Base-by-base conservation (phyloP, 305 asterid species). In the Fraxinus platypoda region DNA sequence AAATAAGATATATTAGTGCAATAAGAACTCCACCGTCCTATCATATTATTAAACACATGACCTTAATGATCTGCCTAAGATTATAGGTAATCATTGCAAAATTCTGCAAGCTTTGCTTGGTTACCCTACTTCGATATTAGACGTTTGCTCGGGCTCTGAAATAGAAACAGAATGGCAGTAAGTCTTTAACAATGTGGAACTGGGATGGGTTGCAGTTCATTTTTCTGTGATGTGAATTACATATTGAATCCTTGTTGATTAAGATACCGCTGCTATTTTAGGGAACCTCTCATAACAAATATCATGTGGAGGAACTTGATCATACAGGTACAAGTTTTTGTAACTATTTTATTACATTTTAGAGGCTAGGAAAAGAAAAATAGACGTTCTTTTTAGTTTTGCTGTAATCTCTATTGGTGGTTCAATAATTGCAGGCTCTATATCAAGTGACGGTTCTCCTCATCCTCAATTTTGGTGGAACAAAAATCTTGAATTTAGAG, bases 261-360 rank as follows among this genome's bases (percentile, higher is more conserved):
- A 41, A 57, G 64, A 70, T 25, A 11, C 77, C 79, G 49, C 80
- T 54, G 28, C 41, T 81, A 74, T 86, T 85, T 74, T 85, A 96
- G 98, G 97, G 99, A 96, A 85, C 99, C 99, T 83, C 94, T 96
- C 15, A 93, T 96, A 78, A 94, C 99, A 43, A 96, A 96, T 87
- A 91, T 94, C 81, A 94, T 96, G 99, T 96, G 99, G 99, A 91
- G 99, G 91, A 96, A 96, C 86, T 84, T 94, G 88, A 43, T 94
- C 59, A 85, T 96, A 79, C 99, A 96, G 98, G 98, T 94, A 92
- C 21, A 76, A 5, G 9, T 25, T 66, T 54, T 54, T 15, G 8
- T 17, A 30, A 46, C 7, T 7, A 31, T 57, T 21, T 79, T 74
- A 52, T 70, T 68, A 73, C 83, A 54, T 75, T 52, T 83, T 57